Conservation (phyloP, 2,329 filamentous ascomycete species). For the Dothideomycetidae sp. region DNA sequence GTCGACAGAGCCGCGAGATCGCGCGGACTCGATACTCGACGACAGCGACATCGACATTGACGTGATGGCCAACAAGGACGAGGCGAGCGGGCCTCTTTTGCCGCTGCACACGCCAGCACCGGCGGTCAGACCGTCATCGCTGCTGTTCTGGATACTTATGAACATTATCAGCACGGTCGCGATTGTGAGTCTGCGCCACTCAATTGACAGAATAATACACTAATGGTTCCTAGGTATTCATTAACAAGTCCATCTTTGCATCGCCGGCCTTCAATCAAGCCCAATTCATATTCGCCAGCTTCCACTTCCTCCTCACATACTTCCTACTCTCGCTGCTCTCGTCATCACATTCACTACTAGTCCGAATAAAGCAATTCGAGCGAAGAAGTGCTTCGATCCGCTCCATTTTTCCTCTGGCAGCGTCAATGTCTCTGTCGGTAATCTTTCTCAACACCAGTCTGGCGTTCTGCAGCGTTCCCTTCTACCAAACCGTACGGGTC, state of each 20-base stretch:
- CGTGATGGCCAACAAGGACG: background rate
- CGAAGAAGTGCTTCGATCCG: conserved; percentile 41
- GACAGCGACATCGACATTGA: background rate
- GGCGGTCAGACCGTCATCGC: background rate
- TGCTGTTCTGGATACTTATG: conserved; percentile 10
- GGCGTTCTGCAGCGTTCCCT: conserved; percentile 52
- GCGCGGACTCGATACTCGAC: background rate
- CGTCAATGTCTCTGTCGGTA: conserved; percentile 55
- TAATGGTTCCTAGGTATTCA: conserved; percentile 11
- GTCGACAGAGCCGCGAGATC: background rate
- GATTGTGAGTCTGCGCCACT: conserved; percentile 10
- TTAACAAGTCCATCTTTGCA: conserved; percentile 13
- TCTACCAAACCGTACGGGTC: conserved; percentile 56
- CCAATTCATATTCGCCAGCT: conserved; percentile 45
- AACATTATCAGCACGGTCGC: conserved; percentile 12
- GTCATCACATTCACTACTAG: conserved; percentile 26
- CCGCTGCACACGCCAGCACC: background rate
- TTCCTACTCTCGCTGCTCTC: conserved; percentile 48
- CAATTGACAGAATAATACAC: too few relatives aligned
- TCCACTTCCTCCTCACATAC: conserved; percentile 55
- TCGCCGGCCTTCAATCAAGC: conserved; percentile 8
- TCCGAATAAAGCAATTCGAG: conserved; percentile 41
- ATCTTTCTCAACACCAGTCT: conserved; percentile 55
- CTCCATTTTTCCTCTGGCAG: conserved; percentile 48
- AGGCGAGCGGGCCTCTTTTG: background rate